Percentiles rank a stretch among this genome's conserved stretches.
These are phyloP conservation scores for Royoungia palumana DNA, from an alignment of 768 basidiomycete genomes.

Conservation along the genomic window DNA sequence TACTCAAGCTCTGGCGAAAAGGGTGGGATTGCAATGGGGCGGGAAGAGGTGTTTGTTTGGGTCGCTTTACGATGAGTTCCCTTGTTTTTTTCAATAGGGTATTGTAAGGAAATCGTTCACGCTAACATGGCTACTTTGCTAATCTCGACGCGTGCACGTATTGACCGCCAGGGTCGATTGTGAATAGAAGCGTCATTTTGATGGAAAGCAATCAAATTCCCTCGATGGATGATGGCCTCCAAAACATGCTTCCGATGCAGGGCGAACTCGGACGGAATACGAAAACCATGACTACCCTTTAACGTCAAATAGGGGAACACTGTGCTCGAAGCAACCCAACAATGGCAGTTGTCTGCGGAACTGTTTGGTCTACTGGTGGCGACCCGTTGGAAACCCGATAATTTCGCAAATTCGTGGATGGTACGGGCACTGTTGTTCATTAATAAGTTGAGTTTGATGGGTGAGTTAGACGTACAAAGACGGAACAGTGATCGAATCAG, in stretches of 20 bases:
- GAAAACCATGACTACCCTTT: not conserved
- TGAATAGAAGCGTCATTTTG: not conserved
- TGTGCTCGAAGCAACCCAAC: not conserved
- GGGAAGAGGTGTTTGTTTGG: slow-evolving; percentile 46
- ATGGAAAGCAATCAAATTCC: not conserved
- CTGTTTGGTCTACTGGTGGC: not conserved
- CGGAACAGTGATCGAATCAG: not conserved
- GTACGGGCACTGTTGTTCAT: not conserved
- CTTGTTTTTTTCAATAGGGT: not conserved
- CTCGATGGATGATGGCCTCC: not conserved
- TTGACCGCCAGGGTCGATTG: not conserved
- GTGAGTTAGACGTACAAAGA: slow-evolving; percentile 5
- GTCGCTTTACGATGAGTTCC: slow-evolving; percentile 28
- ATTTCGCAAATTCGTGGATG: not conserved
- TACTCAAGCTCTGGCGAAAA: slow-evolving; percentile 47
- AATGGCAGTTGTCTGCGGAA: not conserved
- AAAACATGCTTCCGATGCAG: not conserved
- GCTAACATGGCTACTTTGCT: slow-evolving; percentile 1
- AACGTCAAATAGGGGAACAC: not conserved
- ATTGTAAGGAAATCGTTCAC: not conserved
- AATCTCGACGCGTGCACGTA: not conserved
- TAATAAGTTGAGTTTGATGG: not conserved
- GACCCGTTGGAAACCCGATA: not conserved
- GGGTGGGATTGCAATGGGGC: slow-evolving; percentile 38
- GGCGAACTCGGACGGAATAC: not conserved